phyloP scores from a whole-genome alignment of 176 grass and related monocot genomes.

The Carex parvula region DNA sequence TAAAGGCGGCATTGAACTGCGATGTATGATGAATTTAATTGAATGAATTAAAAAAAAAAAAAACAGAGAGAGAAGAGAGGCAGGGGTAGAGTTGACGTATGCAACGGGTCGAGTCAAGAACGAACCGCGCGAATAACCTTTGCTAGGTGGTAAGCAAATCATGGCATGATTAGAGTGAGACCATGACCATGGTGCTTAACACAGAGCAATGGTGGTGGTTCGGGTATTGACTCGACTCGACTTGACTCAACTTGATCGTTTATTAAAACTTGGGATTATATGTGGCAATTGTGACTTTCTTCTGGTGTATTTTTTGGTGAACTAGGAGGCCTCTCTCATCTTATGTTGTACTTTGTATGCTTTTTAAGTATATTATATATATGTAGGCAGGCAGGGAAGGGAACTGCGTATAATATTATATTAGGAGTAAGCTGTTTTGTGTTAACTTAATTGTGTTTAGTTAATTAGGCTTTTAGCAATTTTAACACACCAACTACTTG shows the following conservation, averaged over 20 bases:
- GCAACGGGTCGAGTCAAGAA: slow-evolving; percentile 80
- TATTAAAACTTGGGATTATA: slow-evolving; percentile 2
- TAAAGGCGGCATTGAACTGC: slow-evolving; percentile 54
- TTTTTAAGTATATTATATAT: slow-evolving; percentile 12
- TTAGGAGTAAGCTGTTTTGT: background rate
- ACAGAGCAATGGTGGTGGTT: slow-evolving; percentile 98
- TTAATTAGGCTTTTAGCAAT: background rate
- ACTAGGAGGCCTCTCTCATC: background rate
- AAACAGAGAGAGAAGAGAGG: background rate
- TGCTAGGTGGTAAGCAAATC: slow-evolving; percentile 65
- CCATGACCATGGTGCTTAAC: slow-evolving; percentile 34
- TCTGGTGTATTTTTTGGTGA: slow-evolving; percentile 33
- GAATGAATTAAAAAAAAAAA: background rate
- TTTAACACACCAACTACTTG: background rate
- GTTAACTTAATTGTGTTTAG: background rate
- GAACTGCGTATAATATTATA: background rate
- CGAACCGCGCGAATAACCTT: slow-evolving; percentile 76
- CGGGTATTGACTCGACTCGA: slow-evolving; percentile 85
- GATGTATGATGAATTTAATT: slow-evolving; percentile 35
- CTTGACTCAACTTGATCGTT: background rate
- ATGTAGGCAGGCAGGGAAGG: background rate
- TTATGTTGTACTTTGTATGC: slow-evolving; percentile 2
- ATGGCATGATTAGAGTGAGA: background rate
- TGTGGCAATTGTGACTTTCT: background rate
- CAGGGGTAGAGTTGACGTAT: background rate